Percentiles rank a stretch among this genome's conserved stretches.
phyloP scores from a whole-genome alignment of 305 asterid species.

The Fraxinus nigra region DNA sequence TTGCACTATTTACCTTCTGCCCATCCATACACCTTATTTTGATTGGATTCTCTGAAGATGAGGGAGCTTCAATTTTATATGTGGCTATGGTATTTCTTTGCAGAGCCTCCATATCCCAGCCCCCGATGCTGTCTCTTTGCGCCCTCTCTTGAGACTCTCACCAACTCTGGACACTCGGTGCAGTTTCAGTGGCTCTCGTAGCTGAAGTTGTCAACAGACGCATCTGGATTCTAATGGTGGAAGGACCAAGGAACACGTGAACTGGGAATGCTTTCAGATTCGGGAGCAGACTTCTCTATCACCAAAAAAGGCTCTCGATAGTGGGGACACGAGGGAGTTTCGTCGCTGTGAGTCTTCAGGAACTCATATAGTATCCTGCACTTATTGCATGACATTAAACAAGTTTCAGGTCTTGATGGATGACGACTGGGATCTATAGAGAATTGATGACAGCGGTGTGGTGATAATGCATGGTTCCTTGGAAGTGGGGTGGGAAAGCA shows the following conservation, averaged over 20 bases:
- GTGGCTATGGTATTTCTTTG: background rate
- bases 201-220: background rate
- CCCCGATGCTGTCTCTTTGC: background rate
- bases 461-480: background rate
- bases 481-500: background rate
- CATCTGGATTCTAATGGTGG: slow-evolving; percentile 23
- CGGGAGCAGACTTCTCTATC: slow-evolving; percentile 31
- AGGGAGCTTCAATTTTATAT: background rate
- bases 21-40: slow-evolving; percentile 30
- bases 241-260: background rate
- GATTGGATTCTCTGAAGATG: slow-evolving; percentile 14
- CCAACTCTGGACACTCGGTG: background rate
- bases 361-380: slow-evolving; percentile 36
- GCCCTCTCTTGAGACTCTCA: slow-evolving; percentile 22
- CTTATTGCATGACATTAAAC: slow-evolving; percentile 38
- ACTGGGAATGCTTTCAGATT: slow-evolving; percentile 1
- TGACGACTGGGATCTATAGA: background rate
- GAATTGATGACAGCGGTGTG: background rate
- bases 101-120: slow-evolving; percentile 1
- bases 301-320: slow-evolving; percentile 36
- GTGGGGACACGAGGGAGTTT: slow-evolving; percentile 25
- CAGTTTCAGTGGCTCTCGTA: slow-evolving; percentile 9
- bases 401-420: slow-evolving; percentile 24
- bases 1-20: background rate
- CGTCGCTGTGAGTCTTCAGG: slow-evolving; percentile 21